Percentiles rank a stretch among this genome's conserved stretches.
phyloP scores from a whole-genome alignment of 2,329 filamentous ascomycete species.

The Chaetomium olivaceum region DNA sequence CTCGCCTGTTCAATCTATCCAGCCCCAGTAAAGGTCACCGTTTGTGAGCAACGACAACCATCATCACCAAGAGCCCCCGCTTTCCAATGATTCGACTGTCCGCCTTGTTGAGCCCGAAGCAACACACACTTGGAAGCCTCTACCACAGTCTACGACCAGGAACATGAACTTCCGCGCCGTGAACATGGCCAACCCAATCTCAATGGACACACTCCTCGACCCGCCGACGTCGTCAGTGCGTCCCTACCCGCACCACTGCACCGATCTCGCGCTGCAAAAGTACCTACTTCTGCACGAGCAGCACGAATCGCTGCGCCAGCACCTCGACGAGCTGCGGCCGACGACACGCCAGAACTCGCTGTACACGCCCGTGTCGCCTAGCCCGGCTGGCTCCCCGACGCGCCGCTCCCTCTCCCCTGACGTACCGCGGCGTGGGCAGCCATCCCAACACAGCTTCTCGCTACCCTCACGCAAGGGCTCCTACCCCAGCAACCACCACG shows the following conservation, averaged over 20 bases:
- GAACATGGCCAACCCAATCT: slow-evolving; percentile 15
- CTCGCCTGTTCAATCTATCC: not conserved
- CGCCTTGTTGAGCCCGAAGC: slow-evolving; percentile 20
- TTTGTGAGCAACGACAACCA: slow-evolving; percentile 1
- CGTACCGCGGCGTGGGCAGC: slow-evolving; percentile 45
- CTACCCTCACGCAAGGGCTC: slow-evolving; percentile 32
- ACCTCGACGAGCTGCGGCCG: slow-evolving; percentile 53
- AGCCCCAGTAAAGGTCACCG: not conserved
- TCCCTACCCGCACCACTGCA: slow-evolving; percentile 37
- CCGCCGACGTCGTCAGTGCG: slow-evolving; percentile 20
- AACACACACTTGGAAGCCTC: slow-evolving; percentile 23
- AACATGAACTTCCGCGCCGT: slow-evolving; percentile 14
- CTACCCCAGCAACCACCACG: slow-evolving; percentile 37
- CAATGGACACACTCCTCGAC: slow-evolving; percentile 21
- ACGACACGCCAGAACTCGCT: slow-evolving; percentile 33
- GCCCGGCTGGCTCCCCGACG: slow-evolving; percentile 62
- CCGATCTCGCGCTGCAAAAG: slow-evolving; percentile 53
- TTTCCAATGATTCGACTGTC: slow-evolving; percentile 31
- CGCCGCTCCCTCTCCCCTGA: slow-evolving; percentile 59
- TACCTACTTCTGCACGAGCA: slow-evolving; percentile 57
- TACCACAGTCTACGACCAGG: slow-evolving; percentile 13
- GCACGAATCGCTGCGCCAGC: slow-evolving; percentile 53
- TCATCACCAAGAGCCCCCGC: not conserved
- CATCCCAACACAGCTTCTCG: slow-evolving; percentile 34
- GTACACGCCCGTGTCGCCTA: slow-evolving; percentile 40